Base-by-base conservation (phyloP, 345 rosid genomes). In the Trapa incisa region DNA sequence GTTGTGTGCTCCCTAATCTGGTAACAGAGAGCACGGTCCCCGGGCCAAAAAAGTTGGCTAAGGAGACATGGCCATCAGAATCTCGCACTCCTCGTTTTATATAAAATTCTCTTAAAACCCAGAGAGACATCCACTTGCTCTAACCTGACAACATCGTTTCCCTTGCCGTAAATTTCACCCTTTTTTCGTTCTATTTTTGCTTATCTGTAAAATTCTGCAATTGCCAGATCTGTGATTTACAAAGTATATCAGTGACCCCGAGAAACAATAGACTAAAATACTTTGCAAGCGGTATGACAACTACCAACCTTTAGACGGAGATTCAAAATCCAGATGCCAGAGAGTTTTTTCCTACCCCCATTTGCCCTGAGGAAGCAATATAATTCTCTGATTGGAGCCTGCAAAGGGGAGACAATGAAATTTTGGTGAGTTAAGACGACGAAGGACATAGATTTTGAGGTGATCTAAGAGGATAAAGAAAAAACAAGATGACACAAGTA, bases 11-110 rank as follows among this genome's bases (percentile, higher is more conserved):
- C 71, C 76, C 62, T 54, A 56, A 48, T 41, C 65, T 63, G 64
- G 53, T 60, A 64, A 65, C 72, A 73, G 36, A 57, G 41, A 68
- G 69, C 76, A 73, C 72, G 50, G 76, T 68, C 72, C 69, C 65
- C 76, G 72, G 76, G 53, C 65, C 54, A 68, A 65, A 53, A 53
- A 72, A 54, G 72, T 65, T 56, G 35, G 45, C 67, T 32, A 64
- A 56, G 72, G 70, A 73, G 72, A 73, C 76, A 73, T 37, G 0
- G 65, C 65, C 76, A 68, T 68, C 65, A 69, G 56, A 37, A 61
- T 54, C 50, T 61, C 71, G 48, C 56, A 61, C 38, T 17, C 63
- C 38, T 58, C 38, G 35, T 38, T 60, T 32, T 47, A 61, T 61
- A 72, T 52, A 62, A 57, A 72, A 61, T 72, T 64, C 50, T 15